phyloP scores from a whole-genome alignment of 495 filamentous ascomycete species.

The Tuber calosporum region DNA sequence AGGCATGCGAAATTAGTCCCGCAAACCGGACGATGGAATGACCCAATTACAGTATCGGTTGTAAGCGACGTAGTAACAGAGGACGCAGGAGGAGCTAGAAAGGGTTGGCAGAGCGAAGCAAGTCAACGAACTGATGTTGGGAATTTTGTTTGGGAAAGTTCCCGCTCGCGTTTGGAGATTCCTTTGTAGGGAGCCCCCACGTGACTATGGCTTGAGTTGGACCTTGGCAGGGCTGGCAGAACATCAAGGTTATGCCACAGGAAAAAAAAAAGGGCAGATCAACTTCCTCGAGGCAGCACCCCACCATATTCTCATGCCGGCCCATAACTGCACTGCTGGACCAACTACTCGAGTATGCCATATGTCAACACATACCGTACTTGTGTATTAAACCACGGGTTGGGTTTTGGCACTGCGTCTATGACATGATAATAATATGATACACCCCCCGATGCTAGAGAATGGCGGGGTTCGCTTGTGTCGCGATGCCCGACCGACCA shows the following conservation, averaged over 20 bases:
- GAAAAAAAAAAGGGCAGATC: background rate
- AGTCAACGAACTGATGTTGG: background rate
- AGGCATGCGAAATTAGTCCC: constrained; percentile 49
- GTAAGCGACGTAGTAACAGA: background rate
- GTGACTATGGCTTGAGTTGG: background rate
- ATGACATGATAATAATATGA: too few relatives aligned
- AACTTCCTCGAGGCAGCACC: background rate
- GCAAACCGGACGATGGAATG: background rate
- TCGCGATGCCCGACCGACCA: too few relatives aligned
- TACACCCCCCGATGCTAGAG: too few relatives aligned
- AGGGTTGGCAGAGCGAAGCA: background rate
- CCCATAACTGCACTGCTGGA: too few relatives aligned
- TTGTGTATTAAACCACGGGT: too few relatives aligned
- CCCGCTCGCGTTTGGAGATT: background rate
- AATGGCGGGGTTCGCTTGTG: too few relatives aligned
- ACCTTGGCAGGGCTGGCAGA: background rate
- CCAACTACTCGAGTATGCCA: too few relatives aligned
- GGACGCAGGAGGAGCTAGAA: background rate
- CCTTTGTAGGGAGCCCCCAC: background rate
- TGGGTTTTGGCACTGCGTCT: too few relatives aligned
- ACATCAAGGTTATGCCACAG: background rate
- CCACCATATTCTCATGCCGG: too few relatives aligned
- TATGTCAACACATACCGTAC: too few relatives aligned
- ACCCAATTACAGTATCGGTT: background rate
- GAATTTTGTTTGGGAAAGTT: background rate